phyloP scores from a whole-genome alignment of 2,329 filamentous ascomycete genomes.

The Aurifilum marmelostoma region DNA sequence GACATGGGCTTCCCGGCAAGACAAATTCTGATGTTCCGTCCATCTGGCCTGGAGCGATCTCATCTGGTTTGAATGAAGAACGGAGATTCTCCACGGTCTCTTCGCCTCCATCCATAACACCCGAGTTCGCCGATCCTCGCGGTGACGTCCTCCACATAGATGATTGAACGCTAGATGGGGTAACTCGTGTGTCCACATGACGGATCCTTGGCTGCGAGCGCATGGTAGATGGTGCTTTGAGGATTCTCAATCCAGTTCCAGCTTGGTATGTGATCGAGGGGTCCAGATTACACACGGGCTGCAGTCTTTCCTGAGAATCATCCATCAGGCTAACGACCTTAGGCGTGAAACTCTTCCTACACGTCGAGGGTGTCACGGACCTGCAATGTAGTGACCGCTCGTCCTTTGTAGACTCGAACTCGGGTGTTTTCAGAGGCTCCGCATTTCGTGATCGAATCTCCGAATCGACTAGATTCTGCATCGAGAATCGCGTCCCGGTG shows the following conservation, averaged over 20 bases:
- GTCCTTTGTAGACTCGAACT: not conserved
- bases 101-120: not conserved
- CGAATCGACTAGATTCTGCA: not conserved
- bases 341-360: not conserved
- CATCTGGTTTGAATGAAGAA: not conserved
- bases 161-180: constrained; percentile 7
- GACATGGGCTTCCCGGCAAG: constrained; percentile 10
- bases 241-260: constrained; percentile 20
- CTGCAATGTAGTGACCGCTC: constrained; percentile 5
- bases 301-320: constrained; percentile 9
- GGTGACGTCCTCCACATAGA: constrained; percentile 12
- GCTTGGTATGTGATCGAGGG: constrained; percentile 14
- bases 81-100: not conserved
- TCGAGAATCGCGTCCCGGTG: not conserved
- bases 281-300: constrained; percentile 14
- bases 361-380: not conserved
- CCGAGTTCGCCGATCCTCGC: constrained; percentile 15
- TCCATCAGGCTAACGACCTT: not conserved
- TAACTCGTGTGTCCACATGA: constrained; percentile 1
- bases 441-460: not conserved
- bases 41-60: constrained; percentile 20
- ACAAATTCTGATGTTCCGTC: constrained; percentile 21
- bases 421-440: not conserved
- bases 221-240: constrained; percentile 27
- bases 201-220: constrained; percentile 18